Base-by-base conservation (phyloP, 2,329 filamentous ascomycete species). In the Dactylonectria macrodidyma region DNA sequence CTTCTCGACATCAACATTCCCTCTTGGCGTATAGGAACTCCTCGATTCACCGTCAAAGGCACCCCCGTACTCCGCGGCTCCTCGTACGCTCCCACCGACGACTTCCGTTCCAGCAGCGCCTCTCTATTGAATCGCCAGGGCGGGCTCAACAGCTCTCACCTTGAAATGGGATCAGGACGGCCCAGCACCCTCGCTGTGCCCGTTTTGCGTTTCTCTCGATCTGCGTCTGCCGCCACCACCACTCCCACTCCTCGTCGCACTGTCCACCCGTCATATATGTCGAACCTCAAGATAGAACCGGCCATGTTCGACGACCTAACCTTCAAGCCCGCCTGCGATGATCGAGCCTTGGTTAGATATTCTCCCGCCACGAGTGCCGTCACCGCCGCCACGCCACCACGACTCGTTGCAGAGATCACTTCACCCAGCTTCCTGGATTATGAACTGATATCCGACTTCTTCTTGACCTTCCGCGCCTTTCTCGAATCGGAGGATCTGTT, bases 361-460 rank as follows among this genome's bases (percentile, higher is more conserved):
- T 91, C 93, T 19, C 80, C 90, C 3, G 83, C 85, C 4, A 90
- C 89, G 11, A 90, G 91, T 56, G 89, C 94, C 48, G 95, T 99
- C 22, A 92, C 91, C 34, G 96, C 96, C 38, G 96, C 96, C 14
- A 98, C 95, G 0, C 95, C 95, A 2, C 91, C 95, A 3, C 92
- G 96, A 12, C 90, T 99, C 44, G 93, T 99, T 57, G 95, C 95
- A 12, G 95, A 99, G 81, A 98, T 99, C 70, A 98, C 96, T 0
- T 98, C 96, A 1, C 94, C 96, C 16, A 95, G 91, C 57, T 98
- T 98, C 78, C 90, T 99, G 77, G 95, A 99, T 80, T 99, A 99
- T 79, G 95, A 98, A 76, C 87, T 99, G 5, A 89, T 99, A 5
- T 98, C 96, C 1, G 96, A 99, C 80, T 99, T 99, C 82, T 99